Evolutionary conservation across 1,139 yeast genomes (phyloP).

Genomic region (Debaryomyces singareniensis): DNA sequence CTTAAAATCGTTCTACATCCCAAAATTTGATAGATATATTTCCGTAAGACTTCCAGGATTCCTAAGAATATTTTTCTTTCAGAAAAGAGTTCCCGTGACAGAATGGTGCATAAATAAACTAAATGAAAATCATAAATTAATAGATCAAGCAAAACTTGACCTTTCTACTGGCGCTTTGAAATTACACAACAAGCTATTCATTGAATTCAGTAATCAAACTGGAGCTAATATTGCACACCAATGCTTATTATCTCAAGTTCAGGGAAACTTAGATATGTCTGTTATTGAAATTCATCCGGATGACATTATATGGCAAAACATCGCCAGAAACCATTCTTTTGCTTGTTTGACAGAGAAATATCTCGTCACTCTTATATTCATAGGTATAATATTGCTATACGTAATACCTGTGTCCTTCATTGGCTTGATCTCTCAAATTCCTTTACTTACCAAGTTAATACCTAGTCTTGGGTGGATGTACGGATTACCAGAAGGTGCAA

Average conservation of each 20-base stretch:
- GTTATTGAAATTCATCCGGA: slow-evolving; percentile 48
- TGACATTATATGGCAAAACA: slow-evolving; percentile 57
- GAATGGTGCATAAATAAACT: slow-evolving; percentile 25
- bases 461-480: slow-evolving; percentile 51
- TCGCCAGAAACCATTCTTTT: slow-evolving; percentile 29
- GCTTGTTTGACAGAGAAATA: slow-evolving; percentile 29
- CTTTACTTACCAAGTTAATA: slow-evolving; percentile 47
- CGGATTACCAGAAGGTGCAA: slow-evolving; percentile 44
- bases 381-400: slow-evolving; percentile 50
- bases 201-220: slow-evolving; percentile 42
- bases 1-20: slow-evolving; percentile 13
- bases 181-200: slow-evolving; percentile 39
- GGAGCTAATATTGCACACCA: slow-evolving; percentile 54
- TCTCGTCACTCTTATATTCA: slow-evolving; percentile 35
- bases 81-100: slow-evolving; percentile 14
- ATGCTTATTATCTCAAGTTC: slow-evolving; percentile 37
- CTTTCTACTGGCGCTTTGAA: slow-evolving; percentile 13
- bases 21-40: slow-evolving; percentile 20
- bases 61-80: slow-evolving; percentile 18
- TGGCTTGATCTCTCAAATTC: slow-evolving; percentile 61
- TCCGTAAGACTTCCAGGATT: slow-evolving; percentile 24
- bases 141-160: slow-evolving; percentile 17
- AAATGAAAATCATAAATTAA: slow-evolving; percentile 10
- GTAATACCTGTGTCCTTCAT: slow-evolving; percentile 68
- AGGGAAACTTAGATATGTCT: slow-evolving; percentile 36